A percentile compares a stretch with the other conserved stretches of the same genome.
These are phyloP conservation scores for Firmiana major DNA, from an alignment of 345 rosid genomes.

Conservation along the genomic window DNA sequence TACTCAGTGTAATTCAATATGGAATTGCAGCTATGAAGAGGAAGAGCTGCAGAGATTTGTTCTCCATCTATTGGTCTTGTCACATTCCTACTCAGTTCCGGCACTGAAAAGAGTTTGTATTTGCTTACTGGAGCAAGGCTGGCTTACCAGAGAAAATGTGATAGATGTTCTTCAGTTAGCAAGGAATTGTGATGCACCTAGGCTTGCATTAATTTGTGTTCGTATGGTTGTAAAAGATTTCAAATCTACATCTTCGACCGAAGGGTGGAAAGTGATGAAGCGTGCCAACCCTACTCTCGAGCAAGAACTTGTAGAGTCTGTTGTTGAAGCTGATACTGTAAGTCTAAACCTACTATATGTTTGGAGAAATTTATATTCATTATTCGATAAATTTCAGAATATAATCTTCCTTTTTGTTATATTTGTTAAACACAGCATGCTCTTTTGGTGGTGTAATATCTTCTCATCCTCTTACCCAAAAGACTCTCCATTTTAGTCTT, in stretches of 20 bases:
- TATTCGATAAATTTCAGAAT: neutral
- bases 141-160: conserved; percentile 70
- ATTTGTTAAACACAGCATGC: neutral
- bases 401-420: too few species aligned
- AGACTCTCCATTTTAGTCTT: neutral
- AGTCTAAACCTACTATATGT: conserved; percentile 25
- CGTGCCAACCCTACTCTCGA: conserved; percentile 63
- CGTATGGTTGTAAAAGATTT: conserved; percentile 69
- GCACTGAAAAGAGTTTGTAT: conserved; percentile 64
- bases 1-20: conserved; percentile 3
- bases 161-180: conserved; percentile 82
- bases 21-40: conserved; percentile 64
- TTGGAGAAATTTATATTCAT: neutral
- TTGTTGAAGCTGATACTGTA: conserved; percentile 68
- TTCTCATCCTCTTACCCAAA: neutral
- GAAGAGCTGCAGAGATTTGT: conserved; percentile 64
- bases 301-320: conserved; percentile 65
- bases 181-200: conserved; percentile 59
- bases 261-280: conserved; percentile 87
- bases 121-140: conserved; percentile 45
- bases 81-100: conserved; percentile 66
- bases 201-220: conserved; percentile 54
- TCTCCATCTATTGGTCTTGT: conserved; percentile 72
- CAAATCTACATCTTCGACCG: conserved; percentile 62
- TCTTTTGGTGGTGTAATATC: neutral